Evolutionary conservation across 805 yeast genomes (phyloP), one percentile per base, ranked within the genome.

Genomic region (Hanseniaspora taiwanica): DNA sequence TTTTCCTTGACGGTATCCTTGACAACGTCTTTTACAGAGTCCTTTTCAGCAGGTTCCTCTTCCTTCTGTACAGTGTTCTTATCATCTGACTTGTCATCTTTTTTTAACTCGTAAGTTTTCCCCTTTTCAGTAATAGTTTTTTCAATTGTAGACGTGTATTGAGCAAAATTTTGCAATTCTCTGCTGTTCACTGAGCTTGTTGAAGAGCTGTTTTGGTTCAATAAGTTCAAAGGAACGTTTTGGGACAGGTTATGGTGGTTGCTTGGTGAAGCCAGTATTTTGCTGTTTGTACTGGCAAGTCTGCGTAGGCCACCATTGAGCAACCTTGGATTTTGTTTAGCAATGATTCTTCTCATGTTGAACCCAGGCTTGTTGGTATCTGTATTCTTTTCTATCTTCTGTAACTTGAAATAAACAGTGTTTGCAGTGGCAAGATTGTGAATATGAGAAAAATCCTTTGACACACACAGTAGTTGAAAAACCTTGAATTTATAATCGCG

Each of bases 11-110:
- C 42, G 36, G 35, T 39, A 19, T 46, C 47, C 36, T 42, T 43
- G 16, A 8, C 4, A 25, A 25, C 33, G 38, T 43, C 39, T 19
- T 34, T 36, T 12, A 8, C 36, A 27, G 40, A 35, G 21, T 40
- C 46, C 21, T 48, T 46, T 16, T 50, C 51, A 6, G 42, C 42
- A 21, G 48, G 55, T 16, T 48, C 54, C 6, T n/a, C n/a, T n/a
- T n/a, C n/a, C n/a, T n/a, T n/a, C n/a, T 53, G 52, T 21, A 49
- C 51, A 13, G 55, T 54, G 21, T 54, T 50, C n/a, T 47, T 46
- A 17, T 52, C 52, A 31, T 19, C 17, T 18, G 5, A 21, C 5
- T 21, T 12, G 23, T 33, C 33, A 16, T 35, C 42, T 21, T 35
- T 39, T 4, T 35, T 27, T 8, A 29, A 29, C 13, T 8, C 33